A percentile compares a stretch with the other conserved stretches of the same genome.
phyloP scores from a whole-genome alignment of 768 basidiomycete species.

The Daedalea quercina region DNA sequence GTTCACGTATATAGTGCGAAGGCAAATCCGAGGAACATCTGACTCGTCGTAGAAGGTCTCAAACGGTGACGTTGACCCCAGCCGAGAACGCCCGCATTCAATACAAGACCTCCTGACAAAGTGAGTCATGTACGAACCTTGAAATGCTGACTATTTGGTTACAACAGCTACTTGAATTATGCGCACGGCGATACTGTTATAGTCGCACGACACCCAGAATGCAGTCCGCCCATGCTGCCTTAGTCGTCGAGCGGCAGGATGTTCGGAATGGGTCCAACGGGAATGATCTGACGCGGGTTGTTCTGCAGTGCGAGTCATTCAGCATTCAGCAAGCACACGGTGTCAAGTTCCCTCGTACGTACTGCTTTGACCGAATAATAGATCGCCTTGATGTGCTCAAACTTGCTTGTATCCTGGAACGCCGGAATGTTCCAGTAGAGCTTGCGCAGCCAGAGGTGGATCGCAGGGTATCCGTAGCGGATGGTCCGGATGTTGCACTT shows the following conservation, averaged over 20 bases:
- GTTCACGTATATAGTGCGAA: too few relatives aligned
- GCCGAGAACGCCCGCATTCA: too few relatives aligned
- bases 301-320: slow-evolving; percentile 41
- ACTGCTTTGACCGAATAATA: slow-evolving; percentile 65
- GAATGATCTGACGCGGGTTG: slow-evolving; percentile 74
- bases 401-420: slow-evolving; percentile 83
- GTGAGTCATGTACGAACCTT: too few relatives aligned
- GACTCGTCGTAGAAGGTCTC: too few relatives aligned
- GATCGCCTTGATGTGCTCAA: slow-evolving; percentile 80
- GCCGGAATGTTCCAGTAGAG: slow-evolving; percentile 91
- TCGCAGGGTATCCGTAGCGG: slow-evolving; percentile 79
- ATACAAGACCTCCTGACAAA: too few relatives aligned
- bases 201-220: too few relatives aligned
- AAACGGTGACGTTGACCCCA: too few relatives aligned
- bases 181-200: too few relatives aligned
- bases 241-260: slow-evolving; percentile 64
- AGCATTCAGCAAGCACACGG: not conserved
- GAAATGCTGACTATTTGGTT: too few relatives aligned
- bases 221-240: too few relatives aligned
- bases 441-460: slow-evolving; percentile 79
- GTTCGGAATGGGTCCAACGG: slow-evolving; percentile 64
- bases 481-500: slow-evolving; percentile 88
- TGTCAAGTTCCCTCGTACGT: not conserved
- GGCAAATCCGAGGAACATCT: too few relatives aligned
- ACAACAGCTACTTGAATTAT: too few relatives aligned